Percentiles rank a stretch among this genome's conserved stretches.
Conservation (phyloP, 23 red algal species). For the Chondrus crispus region DNA sequence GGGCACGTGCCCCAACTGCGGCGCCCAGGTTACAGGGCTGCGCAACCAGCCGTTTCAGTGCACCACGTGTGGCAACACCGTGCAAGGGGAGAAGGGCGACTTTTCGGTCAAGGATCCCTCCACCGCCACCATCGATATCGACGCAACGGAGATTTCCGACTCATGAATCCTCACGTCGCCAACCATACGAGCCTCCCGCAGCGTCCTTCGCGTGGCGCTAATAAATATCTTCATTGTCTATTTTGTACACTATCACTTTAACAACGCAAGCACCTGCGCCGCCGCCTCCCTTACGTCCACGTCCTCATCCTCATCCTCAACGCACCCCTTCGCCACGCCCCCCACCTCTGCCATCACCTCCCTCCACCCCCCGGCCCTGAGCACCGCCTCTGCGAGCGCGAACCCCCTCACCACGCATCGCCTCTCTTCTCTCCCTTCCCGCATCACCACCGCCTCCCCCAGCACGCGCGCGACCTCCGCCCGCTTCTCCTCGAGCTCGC, state of each 20-base stretch:
- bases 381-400: constrained; percentile 17
- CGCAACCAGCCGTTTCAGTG: constrained; percentile 61
- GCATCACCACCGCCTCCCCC: background rate
- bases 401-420: constrained; percentile 38
- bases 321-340: background rate
- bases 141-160: constrained; percentile 66
- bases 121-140: constrained; percentile 75
- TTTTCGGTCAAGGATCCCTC: constrained; percentile 74
- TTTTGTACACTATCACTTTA: background rate
- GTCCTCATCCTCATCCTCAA: background rate
- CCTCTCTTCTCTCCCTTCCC: constrained; percentile 3
- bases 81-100: constrained; percentile 54
- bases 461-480: background rate
- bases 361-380: background rate
- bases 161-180: background rate
- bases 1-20: constrained; percentile 74
- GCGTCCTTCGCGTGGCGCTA: background rate
- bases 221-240: background rate
- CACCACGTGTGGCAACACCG: constrained; percentile 61
- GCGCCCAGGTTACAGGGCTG: constrained; percentile 59
- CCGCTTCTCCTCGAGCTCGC: background rate
- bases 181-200: too few species aligned
- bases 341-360: background rate
- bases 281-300: constrained; percentile 39
- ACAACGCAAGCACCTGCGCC: constrained; percentile 25